Evolutionary conservation across 2,329 filamentous ascomycete genomes (phyloP).

Genomic region (Penicillium vulpinum): DNA sequence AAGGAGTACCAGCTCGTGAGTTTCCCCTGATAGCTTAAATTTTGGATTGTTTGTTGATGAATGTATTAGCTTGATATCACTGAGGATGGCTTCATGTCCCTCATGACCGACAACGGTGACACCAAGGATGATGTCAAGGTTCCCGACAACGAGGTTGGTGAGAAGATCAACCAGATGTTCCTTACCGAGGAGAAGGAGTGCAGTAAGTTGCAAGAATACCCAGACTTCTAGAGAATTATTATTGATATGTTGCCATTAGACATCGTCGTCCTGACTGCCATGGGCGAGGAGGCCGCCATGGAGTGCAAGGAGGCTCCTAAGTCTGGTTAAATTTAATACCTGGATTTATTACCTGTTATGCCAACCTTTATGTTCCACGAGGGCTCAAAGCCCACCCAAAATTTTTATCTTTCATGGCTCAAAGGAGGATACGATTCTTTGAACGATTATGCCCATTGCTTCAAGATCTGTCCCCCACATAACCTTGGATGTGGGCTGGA

Average conservation of each 20-base stretch:
- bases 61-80: conserved; percentile 79
- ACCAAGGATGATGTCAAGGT: conserved; percentile 95
- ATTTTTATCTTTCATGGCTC: conserved; percentile 31
- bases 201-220: conserved; percentile 65
- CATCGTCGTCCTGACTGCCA: conserved; percentile 88
- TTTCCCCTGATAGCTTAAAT: conserved; percentile 24
- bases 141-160: conserved; percentile 84
- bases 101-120: conserved; percentile 83
- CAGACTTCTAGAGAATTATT: background rate
- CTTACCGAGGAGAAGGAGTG: conserved; percentile 82
- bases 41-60: background rate
- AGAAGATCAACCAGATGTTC: conserved; percentile 83
- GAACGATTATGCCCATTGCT: conserved; percentile 27
- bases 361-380: conserved; percentile 33
- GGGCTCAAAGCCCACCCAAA: conserved; percentile 22
- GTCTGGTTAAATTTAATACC: conserved; percentile 25
- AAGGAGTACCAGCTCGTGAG: conserved; percentile 93
- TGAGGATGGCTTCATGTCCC: conserved; percentile 91
- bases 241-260: conserved; percentile 52
- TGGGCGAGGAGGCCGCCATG: conserved; percentile 91
- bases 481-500: conserved; percentile 39
- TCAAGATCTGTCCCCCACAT: conserved; percentile 26
- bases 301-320: conserved; percentile 87
- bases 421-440: conserved; percentile 30
- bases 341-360: conserved; percentile 29